phyloP scores from a whole-genome alignment of 176 grass and related monocot species.

The Canna indica region DNA sequence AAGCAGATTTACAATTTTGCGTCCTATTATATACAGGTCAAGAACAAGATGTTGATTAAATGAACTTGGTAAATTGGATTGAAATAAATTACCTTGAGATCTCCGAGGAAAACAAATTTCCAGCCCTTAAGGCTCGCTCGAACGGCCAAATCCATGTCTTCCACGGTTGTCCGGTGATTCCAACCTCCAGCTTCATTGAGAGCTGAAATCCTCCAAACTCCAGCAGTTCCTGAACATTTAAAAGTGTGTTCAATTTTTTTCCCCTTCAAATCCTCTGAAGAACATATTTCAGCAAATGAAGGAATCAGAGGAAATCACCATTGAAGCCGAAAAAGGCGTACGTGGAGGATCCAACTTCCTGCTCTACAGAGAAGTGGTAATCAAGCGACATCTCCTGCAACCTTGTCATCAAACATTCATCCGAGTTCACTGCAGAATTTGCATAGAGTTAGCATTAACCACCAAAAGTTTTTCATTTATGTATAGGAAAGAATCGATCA shows the following conservation, averaged over 20 bases:
- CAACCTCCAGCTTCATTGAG: constrained; percentile 19
- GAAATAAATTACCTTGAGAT: background rate
- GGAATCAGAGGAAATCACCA: background rate
- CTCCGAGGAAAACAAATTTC: constrained; percentile 9
- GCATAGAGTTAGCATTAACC: background rate
- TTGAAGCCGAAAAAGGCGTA: constrained; percentile 7
- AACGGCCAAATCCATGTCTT: constrained; percentile 23
- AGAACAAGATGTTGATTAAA: too few species aligned
- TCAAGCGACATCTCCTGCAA: constrained; percentile 12
- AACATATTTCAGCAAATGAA: background rate
- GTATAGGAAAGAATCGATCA: too few species aligned
- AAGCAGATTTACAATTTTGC: background rate
- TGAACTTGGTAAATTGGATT: too few species aligned
- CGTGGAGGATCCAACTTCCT: constrained; percentile 4
- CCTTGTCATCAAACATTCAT: constrained; percentile 9
- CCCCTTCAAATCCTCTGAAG: too few species aligned
- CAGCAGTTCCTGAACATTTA: background rate
- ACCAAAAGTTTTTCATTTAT: too few species aligned
- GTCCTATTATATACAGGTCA: too few species aligned
- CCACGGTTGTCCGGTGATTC: constrained; percentile 11
- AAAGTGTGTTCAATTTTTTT: too few species aligned
- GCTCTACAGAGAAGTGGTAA: constrained; percentile 12
- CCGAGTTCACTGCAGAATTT: background rate
- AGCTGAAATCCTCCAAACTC: constrained; percentile 6
- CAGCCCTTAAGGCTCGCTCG: constrained; percentile 9